A percentile compares a stretch with the other conserved stretches of the same genome.
Conservation (phyloP, 176 grass and related monocot genomes). For the Ensete ventricosum region DNA sequence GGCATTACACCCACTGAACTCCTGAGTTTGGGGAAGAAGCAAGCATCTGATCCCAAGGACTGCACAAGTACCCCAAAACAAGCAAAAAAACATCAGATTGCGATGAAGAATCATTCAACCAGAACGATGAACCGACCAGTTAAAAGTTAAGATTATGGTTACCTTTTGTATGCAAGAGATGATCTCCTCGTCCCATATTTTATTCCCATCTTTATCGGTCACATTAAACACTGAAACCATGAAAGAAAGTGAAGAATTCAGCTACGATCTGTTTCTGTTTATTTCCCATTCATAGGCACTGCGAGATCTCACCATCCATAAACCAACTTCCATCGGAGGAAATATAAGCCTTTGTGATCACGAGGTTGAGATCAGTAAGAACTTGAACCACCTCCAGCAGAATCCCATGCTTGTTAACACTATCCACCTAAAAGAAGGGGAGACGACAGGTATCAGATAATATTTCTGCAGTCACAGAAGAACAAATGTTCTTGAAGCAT, state of each 20-base stretch:
- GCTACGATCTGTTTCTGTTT: neutral
- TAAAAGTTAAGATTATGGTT: neutral
- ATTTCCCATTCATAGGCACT: neutral
- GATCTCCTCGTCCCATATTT: constrained; percentile 46
- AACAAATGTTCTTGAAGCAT: too few species aligned
- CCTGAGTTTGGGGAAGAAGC: constrained; percentile 1
- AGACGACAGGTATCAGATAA: neutral
- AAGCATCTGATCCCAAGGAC: constrained; percentile 1
- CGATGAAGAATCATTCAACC: too few species aligned
- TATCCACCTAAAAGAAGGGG: constrained; percentile 40
- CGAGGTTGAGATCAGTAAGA: constrained; percentile 72
- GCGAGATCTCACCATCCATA: constrained; percentile 60
- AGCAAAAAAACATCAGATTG: neutral
- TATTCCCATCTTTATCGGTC: constrained; percentile 58
- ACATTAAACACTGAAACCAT: constrained; percentile 66
- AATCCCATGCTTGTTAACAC: constrained; percentile 67
- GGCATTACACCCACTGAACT: neutral
- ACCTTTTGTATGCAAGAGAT: constrained; percentile 72
- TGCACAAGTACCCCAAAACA: neutral
- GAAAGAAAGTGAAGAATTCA: neutral
- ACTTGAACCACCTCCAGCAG: constrained; percentile 84
- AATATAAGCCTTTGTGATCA: constrained; percentile 78
- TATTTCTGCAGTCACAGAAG: too few species aligned
- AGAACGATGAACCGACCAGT: too few species aligned
- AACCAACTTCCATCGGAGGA: constrained; percentile 89